Base-by-base conservation (phyloP, 2,329 filamentous ascomycete species). In the Cladosporium sp. region DNA sequence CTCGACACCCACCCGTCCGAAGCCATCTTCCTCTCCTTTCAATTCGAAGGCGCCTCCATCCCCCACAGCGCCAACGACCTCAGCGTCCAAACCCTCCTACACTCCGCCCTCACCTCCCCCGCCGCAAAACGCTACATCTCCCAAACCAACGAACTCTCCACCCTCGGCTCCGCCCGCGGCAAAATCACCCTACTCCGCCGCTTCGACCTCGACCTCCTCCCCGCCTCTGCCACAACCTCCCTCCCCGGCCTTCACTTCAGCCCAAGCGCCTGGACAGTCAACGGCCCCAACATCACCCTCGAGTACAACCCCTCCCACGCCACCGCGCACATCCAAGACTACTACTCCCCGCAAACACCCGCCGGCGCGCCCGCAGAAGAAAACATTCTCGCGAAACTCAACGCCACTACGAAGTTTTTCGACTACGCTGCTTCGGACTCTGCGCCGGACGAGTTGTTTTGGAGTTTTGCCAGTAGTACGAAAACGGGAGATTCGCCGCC, bases 241-340 rank as follows among this genome's bases (percentile, higher is more conserved):
- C 55, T 78, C 5, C 75, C 73, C 0, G 74, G 75, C 0, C 42
- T 78, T n/a, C 71, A 77, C 49, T 71, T 78, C 56, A 66, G 69
- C 0, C 73, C 73, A 0, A 48, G 35, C 3, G 55, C 65, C 3
- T 78, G 75, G 75, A 66, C 63, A 0, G 73, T 72, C 51, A 73
- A 78, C 46, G 57, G 60, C 6, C 55, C 58, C 0, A 64, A 67
- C 35, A 74, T 76, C 32, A 59, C 56, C 7, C 55, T 78, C 0
- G 59, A 67, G 2, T 78, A 75, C 52, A 74, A 76, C 49, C 55
- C 56, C 0, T 58, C 59, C 0, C 29, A 32, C 4, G 54, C 58
- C 20, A 72, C 67, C 0, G 74, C 74, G 4, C 73, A 72, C 46
- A 72, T 78, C 41, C 73, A 78, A 52, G 76, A 78, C 55, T 75